These are phyloP conservation scores for Prunus fruticosa DNA, from an alignment of 306 rosid genomes.

Conservation along the genomic window DNA sequence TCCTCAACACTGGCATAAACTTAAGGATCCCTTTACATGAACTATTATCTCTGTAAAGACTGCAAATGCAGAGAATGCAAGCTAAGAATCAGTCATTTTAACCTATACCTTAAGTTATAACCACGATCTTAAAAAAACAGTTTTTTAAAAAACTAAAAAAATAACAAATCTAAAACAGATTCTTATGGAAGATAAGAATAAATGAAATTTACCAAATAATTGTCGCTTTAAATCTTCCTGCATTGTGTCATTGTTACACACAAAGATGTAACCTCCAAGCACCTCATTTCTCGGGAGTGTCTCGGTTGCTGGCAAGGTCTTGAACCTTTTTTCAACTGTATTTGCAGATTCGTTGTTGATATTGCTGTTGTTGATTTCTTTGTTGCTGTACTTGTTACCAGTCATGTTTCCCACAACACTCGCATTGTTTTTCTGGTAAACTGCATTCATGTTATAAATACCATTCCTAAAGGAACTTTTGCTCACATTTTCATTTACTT, in stretches of 20 bases:
- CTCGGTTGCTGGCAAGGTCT: slow-evolving; percentile 97
- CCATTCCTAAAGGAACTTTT: slow-evolving; percentile 64
- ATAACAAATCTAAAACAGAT: neutral
- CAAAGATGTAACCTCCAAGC: slow-evolving; percentile 98
- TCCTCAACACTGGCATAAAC: neutral
- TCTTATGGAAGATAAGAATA: neutral
- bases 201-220: slow-evolving; percentile 65
- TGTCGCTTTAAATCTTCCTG: slow-evolving; percentile 97
- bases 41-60: neutral
- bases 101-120: neutral
- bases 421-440: slow-evolving; percentile 69
- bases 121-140: neutral
- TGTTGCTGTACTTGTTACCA: slow-evolving; percentile 67
- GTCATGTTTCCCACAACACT: slow-evolving; percentile 52
- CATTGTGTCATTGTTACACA: slow-evolving; percentile 97
- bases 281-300: slow-evolving; percentile 97
- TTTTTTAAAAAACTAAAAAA: too few species aligned
- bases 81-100: neutral
- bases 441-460: slow-evolving; percentile 63
- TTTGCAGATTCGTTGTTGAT: slow-evolving; percentile 48
- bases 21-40: neutral
- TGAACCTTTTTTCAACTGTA: slow-evolving; percentile 86
- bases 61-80: neutral
- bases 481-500: slow-evolving; percentile 52
- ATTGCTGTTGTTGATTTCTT: slow-evolving; percentile 47